Percentiles rank a stretch among this genome's conserved stretches.
phyloP scores from a whole-genome alignment of 441 rosid genomes.

The Isatis lusitanica region DNA sequence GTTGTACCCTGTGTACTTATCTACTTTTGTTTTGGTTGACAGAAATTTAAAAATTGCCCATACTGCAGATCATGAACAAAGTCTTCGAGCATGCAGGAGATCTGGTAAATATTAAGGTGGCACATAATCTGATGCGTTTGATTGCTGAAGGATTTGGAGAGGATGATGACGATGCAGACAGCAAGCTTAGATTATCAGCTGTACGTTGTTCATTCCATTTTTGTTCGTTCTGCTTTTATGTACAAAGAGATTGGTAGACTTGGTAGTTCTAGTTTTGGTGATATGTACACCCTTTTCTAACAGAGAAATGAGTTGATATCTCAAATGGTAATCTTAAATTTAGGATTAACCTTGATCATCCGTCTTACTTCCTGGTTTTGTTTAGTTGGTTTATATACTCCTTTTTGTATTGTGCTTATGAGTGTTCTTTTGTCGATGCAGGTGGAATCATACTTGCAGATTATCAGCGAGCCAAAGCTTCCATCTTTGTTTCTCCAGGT shows the following conservation, averaged over 20 bases:
- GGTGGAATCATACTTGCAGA: slow-evolving; percentile 92
- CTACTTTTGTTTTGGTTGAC: background rate
- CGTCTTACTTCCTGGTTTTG: background rate
- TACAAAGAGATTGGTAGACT: slow-evolving; percentile 1
- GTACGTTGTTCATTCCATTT: slow-evolving; percentile 50
- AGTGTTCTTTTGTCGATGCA: slow-evolving; percentile 35
- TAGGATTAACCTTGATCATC: background rate
- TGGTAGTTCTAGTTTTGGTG: slow-evolving; percentile 9
- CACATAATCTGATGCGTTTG: slow-evolving; percentile 92
- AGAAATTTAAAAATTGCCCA: slow-evolving; percentile 21
- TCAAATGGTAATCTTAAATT: background rate
- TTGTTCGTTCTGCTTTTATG: slow-evolving; percentile 7
- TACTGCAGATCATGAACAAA: slow-evolving; percentile 84
- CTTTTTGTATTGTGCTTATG: background rate
- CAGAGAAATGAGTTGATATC: slow-evolving; percentile 8
- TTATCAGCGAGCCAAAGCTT: slow-evolving; percentile 93
- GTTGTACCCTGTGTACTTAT: background rate
- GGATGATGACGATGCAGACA: slow-evolving; percentile 84
- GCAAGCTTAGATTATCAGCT: slow-evolving; percentile 88
- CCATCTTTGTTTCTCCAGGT: slow-evolving; percentile 95
- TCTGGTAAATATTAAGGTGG: slow-evolving; percentile 89
- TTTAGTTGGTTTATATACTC: background rate
- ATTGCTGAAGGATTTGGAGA: slow-evolving; percentile 98
- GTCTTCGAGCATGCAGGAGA: slow-evolving; percentile 98
- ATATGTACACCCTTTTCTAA: background rate